Base-by-base conservation (phyloP, 345 rosid genomes). In the Aquilaria sinensis region DNA sequence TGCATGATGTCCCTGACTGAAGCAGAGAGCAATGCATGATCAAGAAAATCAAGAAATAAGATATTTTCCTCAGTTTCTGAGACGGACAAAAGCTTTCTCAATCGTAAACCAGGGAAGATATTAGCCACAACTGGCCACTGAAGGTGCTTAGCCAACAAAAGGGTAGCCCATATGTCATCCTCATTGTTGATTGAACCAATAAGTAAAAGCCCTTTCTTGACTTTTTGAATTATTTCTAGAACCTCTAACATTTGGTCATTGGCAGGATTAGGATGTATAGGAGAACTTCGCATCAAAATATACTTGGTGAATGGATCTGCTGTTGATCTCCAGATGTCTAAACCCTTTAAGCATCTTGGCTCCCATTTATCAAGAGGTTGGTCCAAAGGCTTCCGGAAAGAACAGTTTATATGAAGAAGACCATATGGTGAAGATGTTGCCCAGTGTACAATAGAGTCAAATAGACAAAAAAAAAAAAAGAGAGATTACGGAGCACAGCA, bases 321-420 rank as follows among this genome's bases (percentile, higher is more conserved):
- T 75, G 72, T 79, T 63, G 85, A 80, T 72, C 81, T 81, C 98
- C 98, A 92, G 60, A 48, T 71, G 62, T 84, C 93, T 57, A 92
- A 79, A 58, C 97, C 96, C 52, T 77, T 78, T 79, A 92, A 69
- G 83, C 98, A 92, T 79, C 79, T 79, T 13, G 57, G 37, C 68
- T 69, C 72, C 98, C 98, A 89, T 60, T 67, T 64, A 16, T 72
- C 64, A 51, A 75, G 84, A 68, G 81, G 76, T 69, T 63, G 74
- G 62, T 92, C 91, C 69, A 89, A 68, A 32, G 98, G 96, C 71
- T 93, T 97, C 78, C 97, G 79, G 59, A 87, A 93, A 71, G 96
- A 77, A 74, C 97, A 93, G 73, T 93, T 93, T 31, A 93, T 77
- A 76, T 93, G 98, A 78, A 93, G 96, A 16, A 97, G 98, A 16